phyloP scores from a whole-genome alignment of 2,329 filamentous ascomycete species.

The Aspergillus sp. region DNA sequence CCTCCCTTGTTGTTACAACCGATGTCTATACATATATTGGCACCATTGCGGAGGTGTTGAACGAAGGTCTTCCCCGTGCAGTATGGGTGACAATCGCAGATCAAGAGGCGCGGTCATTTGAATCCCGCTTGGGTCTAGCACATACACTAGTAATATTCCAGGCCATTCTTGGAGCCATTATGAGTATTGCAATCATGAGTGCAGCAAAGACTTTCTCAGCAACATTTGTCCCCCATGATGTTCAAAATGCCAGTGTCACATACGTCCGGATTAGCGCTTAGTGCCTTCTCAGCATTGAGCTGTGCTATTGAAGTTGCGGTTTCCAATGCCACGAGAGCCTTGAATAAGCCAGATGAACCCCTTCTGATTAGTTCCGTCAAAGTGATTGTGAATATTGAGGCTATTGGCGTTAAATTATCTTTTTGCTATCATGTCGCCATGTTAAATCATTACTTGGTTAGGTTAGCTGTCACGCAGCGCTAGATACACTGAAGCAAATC shows the following conservation, averaged over 20 bases:
- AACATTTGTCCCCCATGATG: conserved; percentile 55
- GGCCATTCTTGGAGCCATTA: conserved; percentile 46
- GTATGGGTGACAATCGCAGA: conserved; percentile 64
- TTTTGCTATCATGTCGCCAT: too few species aligned
- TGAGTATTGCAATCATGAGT: conserved; percentile 52
- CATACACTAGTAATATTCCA: conserved; percentile 53
- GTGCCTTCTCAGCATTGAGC: conserved; percentile 55
- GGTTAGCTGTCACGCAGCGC: too few species aligned
- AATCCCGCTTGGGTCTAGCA: conserved; percentile 49
- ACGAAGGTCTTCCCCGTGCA: conserved; percentile 62
- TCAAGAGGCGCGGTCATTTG: conserved; percentile 44
- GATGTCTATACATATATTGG: conserved; percentile 63
- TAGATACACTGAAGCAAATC: too few species aligned
- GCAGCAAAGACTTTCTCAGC: conserved; percentile 49
- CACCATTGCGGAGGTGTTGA: conserved; percentile 58
- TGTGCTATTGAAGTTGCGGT: conserved; percentile 58
- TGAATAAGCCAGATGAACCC: conserved; percentile 63
- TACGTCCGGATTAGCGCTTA: conserved; percentile 60
- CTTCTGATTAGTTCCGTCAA: conserved; percentile 57
- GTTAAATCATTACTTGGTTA: too few species aligned
- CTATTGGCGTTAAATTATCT: too few species aligned
- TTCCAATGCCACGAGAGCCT: conserved; percentile 51
- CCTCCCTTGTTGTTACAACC: conserved; percentile 55
- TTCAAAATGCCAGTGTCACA: conserved; percentile 48
- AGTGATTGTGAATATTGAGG: conserved; percentile 58